Evolutionary conservation across 2,329 filamentous ascomycete genomes (phyloP).

Genomic region (Cytospora paraplurivora): DNA sequence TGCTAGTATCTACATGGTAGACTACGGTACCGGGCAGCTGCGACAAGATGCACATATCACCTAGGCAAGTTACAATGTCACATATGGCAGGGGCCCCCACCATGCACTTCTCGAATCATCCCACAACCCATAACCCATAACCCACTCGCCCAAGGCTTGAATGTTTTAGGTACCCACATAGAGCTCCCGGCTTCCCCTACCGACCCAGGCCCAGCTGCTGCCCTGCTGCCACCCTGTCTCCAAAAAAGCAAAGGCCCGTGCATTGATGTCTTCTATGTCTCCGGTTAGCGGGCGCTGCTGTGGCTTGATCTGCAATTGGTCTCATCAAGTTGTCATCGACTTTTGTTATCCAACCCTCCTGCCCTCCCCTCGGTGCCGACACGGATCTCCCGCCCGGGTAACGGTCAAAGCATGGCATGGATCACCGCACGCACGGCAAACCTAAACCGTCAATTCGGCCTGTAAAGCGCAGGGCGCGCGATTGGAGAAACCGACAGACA

Average conservation of each 20-base stretch:
- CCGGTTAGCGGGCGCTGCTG: neutral
- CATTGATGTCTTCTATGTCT: neutral
- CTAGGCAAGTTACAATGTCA: no score
- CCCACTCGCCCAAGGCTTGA: neutral
- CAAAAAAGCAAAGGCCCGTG: slow-evolving; percentile 9
- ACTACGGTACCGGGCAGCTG: neutral
- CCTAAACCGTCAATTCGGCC: neutral
- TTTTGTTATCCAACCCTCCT: no score
- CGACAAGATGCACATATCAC: neutral
- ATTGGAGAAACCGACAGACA: neutral
- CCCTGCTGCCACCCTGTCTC: neutral
- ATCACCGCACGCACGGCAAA: neutral
- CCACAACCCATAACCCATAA: neutral
- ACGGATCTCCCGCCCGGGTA: neutral
- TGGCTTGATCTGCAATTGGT: slow-evolving; percentile 3
- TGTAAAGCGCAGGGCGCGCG: slow-evolving; percentile 8
- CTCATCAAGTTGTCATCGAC: neutral
- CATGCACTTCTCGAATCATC: slow-evolving; percentile 16
- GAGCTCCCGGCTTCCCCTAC: neutral
- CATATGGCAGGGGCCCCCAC: slow-evolving; percentile 12
- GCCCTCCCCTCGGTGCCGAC: no score
- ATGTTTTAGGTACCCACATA: slow-evolving; percentile 5
- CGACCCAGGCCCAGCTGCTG: neutral
- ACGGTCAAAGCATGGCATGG: slow-evolving; percentile 9
- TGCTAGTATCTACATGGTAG: neutral